phyloP scores from a whole-genome alignment of 192 early-diverging fungal genomes.

The Gaertneriomyces semiglobifer region DNA sequence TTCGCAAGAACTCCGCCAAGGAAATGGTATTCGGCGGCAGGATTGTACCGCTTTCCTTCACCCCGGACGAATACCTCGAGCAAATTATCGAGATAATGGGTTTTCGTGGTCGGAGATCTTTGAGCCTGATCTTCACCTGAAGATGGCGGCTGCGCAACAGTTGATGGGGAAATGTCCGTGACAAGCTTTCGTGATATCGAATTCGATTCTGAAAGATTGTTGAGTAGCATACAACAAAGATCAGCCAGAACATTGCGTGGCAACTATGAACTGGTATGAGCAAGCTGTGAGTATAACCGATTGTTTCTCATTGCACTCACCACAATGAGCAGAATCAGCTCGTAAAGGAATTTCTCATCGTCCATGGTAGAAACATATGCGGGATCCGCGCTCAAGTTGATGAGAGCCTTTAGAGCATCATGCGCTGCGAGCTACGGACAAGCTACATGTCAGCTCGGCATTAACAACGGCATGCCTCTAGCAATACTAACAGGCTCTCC shows the following conservation, averaged over 20 bases:
- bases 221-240: slow-evolving; percentile 83
- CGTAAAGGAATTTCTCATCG: slow-evolving; percentile 66
- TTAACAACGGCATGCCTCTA: not conserved
- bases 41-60: slow-evolving; percentile 73
- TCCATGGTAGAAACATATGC: slow-evolving; percentile 61
- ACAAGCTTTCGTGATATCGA: slow-evolving; percentile 57
- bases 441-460: not conserved
- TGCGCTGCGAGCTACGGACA: slow-evolving; percentile 71
- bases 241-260: slow-evolving; percentile 72
- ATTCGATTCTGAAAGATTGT: slow-evolving; percentile 81
- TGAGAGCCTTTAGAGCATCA: slow-evolving; percentile 73
- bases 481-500: slow-evolving; percentile 59
- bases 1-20: slow-evolving; percentile 93
- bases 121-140: not conserved
- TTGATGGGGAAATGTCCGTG: slow-evolving; percentile 23
- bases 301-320: slow-evolving; percentile 34
- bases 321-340: slow-evolving; percentile 66
- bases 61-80: slow-evolving; percentile 86
- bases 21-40: slow-evolving; percentile 74
- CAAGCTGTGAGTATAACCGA: not conserved
- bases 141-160: slow-evolving; percentile 13
- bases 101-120: slow-evolving; percentile 20
- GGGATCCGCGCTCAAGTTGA: slow-evolving; percentile 77
- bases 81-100: slow-evolving; percentile 72
- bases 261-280: slow-evolving; percentile 40